Base-by-base conservation (phyloP, 805 yeast species). In the Pichia ethanolica region DNA sequence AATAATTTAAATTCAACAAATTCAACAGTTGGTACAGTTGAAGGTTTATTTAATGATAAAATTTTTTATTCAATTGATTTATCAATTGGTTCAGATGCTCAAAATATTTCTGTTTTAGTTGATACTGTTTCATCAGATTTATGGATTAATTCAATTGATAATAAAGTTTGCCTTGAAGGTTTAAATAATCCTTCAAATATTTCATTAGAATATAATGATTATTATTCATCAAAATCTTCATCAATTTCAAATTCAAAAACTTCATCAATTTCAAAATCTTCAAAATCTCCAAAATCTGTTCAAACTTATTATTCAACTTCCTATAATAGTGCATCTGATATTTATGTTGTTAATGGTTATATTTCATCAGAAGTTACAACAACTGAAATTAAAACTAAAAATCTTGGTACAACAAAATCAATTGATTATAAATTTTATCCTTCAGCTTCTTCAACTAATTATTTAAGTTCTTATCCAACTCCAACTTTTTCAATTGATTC, bases 121-220 rank as follows among this genome's bases (percentile, higher is more conserved):
- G 89, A 83, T 56, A 83, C 88, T 1, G 87, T 87, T 1, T 81
- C 87, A 0, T 72, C 82, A 0, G 88, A 82, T 58, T 66, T 83
- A 13, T 81, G 84, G 85, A 77, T 82, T 12, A 70, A 74, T 42
- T 40, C 49, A 26, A n/a, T 42, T 20, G 46, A 51, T 10, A 49
- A 51, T 43, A 20, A 35, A 10, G 28, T 43, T n/a, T 45, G 48
- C 39, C 49, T 43, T 7, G 3, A 36, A 9, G 46, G 44, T 38
- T 25, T 35, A 14, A 42, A 45, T 26, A 10, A 33, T 33, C 41
- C 37, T 25, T 33, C 49, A 7, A 50, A 50, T 41, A 41, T 46
- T 12, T 43, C 53, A 5, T 10, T 50, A 5, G 36, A 35, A 10
- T 50, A 50, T 32, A 11, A 35, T 8, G 45, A 49, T 32, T 28